A percentile compares a stretch with the other conserved stretches of the same genome.
Evolutionary conservation across 169 alveolate genomes (phyloP).

Genomic region (Plasmodium vivax): DNA sequence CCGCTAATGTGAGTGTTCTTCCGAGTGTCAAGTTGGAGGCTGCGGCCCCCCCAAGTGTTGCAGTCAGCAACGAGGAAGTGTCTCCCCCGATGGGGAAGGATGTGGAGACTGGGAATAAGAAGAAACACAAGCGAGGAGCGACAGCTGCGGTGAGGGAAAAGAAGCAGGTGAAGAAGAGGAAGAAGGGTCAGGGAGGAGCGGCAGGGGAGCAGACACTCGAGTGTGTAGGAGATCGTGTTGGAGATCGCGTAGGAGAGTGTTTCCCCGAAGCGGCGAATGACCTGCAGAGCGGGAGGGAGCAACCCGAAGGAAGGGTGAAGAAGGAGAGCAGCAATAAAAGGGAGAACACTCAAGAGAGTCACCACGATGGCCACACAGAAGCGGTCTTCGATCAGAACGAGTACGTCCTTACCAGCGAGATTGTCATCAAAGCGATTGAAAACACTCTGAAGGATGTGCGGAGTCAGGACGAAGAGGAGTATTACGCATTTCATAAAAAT

Average conservation of each 20-base stretch:
- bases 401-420: conserved; percentile 36
- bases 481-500: conserved; percentile 52
- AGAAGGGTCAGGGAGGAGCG: neutral
- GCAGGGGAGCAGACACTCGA: neutral
- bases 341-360: neutral
- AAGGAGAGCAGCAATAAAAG: neutral
- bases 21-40: conserved; percentile 7
- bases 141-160: neutral
- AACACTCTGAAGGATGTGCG: conserved; percentile 18
- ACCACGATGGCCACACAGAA: neutral
- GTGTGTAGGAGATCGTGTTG: neutral
- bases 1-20: neutral
- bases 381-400: conserved; percentile 2
- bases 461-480: conserved; percentile 29
- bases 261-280: neutral
- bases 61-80: neutral
- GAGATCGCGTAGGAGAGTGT: neutral
- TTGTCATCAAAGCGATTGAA: conserved; percentile 21
- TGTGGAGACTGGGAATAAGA: neutral
- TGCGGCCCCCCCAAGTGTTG: neutral
- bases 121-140: neutral
- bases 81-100: neutral
- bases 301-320: neutral
- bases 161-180: neutral
- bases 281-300: neutral